These are phyloP conservation scores for Leishmania major DNA, from an alignment of 208 protist genomes.

Conservation along the genomic window DNA sequence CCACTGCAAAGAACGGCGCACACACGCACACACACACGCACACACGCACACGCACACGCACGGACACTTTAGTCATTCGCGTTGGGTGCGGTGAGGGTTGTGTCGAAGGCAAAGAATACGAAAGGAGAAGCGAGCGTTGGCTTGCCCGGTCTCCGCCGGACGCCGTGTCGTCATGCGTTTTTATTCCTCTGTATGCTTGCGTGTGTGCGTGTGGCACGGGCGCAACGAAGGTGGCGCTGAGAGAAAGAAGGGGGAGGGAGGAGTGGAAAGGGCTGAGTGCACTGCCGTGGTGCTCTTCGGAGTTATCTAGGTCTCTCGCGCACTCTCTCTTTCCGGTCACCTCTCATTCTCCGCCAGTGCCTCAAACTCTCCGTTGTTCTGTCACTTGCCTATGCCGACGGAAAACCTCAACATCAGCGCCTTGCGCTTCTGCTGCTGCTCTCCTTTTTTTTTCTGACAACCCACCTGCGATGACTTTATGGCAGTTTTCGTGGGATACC, in stretches of 20 bases:
- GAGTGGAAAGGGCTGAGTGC: background rate
- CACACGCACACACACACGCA: no score
- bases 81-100: background rate
- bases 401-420: background rate
- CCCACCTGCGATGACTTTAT: background rate
- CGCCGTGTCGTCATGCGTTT: background rate
- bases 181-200: background rate
- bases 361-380: background rate
- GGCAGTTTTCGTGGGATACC: background rate
- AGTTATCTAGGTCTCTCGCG: background rate
- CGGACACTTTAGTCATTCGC: background rate
- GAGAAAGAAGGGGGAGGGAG: background rate
- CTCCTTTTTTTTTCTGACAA: background rate
- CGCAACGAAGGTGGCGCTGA: background rate
- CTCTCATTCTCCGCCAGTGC: background rate
- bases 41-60: background rate
- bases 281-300: background rate
- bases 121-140: background rate
- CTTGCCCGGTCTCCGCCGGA: background rate
- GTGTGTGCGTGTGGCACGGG: background rate
- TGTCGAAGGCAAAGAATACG: background rate
- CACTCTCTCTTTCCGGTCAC: background rate
- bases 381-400: background rate
- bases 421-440: background rate
- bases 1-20: background rate